A percentile compares a stretch with the other conserved stretches of the same genome.
Evolutionary conservation across 2,329 filamentous ascomycete species (phyloP).

Genomic region (Diaporthe sp.): DNA sequence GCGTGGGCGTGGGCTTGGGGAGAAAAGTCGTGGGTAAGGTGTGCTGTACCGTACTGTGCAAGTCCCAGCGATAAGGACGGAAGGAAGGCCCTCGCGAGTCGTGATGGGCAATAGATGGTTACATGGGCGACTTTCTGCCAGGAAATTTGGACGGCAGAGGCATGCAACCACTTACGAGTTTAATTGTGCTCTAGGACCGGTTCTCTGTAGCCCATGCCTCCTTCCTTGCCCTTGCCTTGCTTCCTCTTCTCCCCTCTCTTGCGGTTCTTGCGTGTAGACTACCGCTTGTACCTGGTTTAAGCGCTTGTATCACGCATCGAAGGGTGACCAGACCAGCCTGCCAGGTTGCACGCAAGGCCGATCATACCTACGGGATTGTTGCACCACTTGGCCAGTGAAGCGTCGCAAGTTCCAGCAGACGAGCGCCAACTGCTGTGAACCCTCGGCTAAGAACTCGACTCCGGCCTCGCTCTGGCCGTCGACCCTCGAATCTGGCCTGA

Average conservation of each 20-base stretch:
- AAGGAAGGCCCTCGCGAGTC: slow-evolving; percentile 11
- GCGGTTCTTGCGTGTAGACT: neutral
- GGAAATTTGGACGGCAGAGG: slow-evolving; percentile 17
- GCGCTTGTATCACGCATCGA: slow-evolving; percentile 19
- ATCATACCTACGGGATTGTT: neutral
- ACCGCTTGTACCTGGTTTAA: neutral
- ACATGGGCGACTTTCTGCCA: slow-evolving; percentile 16
- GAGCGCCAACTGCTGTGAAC: slow-evolving; percentile 18
- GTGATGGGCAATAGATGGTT: neutral
- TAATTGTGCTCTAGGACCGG: slow-evolving; percentile 20
- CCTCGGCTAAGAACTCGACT: neutral
- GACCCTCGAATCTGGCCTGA: neutral
- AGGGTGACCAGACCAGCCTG: neutral
- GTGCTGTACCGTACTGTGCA: neutral
- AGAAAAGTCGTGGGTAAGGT: slow-evolving; percentile 25
- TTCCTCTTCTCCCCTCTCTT: neutral
- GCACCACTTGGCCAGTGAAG: slow-evolving; percentile 10
- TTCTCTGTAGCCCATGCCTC: neutral
- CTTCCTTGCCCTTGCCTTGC: too few species aligned
- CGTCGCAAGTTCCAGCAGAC: slow-evolving; percentile 19
- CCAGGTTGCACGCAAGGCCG: slow-evolving; percentile 9
- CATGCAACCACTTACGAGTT: slow-evolving; percentile 29
- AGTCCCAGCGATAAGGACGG: neutral
- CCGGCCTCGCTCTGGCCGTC: neutral
- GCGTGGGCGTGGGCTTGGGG: too few species aligned